Base-by-base conservation (phyloP, 2,329 filamentous ascomycete species). In the Aspergillus sp. region DNA sequence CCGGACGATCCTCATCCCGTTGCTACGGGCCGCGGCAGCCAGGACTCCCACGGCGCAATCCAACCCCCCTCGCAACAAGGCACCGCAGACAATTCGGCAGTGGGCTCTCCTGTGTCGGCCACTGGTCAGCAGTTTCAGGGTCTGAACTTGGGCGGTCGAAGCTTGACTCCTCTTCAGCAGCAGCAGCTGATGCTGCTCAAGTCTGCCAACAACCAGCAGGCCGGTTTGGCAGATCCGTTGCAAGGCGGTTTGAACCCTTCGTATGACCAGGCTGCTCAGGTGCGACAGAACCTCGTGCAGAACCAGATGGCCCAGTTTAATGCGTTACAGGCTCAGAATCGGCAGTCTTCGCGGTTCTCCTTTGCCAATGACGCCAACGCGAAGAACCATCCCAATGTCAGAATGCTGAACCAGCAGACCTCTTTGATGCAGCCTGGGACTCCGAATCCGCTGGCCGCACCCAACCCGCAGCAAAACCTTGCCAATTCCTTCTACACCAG, bases 341-440 rank as follows among this genome's bases (percentile, higher is more conserved):
- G 88, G 40, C 86, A 94, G 56, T 78, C 82, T 7, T 94, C 88
- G 2, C 74, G 88, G 34, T 95, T 86, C 58, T 88, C 77, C 49
- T 95, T 95, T 55, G 80, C 80, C 42, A 89, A 84, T 50, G 86
- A 94, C 35, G 60, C 62, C 27, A 51, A 44, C 19, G 40, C 48
- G 0, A 61, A 80, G 29, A 71, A 70, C 29, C 57, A 70, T 8
- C 73, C 74, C 51, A 76, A 78, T 45, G 64, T 78, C 59, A 75
- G 57, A 60, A 63, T 69, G 42, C 49, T 71, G 31, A 61, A 61
- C 32, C 72, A 75, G 46, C 71, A 74, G 47, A 65, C 47, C 5
- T 48, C 52, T 7, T 33, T 52, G 32, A 57, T 62, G 57, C 60
- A 61, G 28, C 53, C 56, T 10, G 51, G 47, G 8, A 60, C 50